Conservation (phyloP, 192 early-diverging fungal species). For the Coemansia brasiliensis region DNA sequence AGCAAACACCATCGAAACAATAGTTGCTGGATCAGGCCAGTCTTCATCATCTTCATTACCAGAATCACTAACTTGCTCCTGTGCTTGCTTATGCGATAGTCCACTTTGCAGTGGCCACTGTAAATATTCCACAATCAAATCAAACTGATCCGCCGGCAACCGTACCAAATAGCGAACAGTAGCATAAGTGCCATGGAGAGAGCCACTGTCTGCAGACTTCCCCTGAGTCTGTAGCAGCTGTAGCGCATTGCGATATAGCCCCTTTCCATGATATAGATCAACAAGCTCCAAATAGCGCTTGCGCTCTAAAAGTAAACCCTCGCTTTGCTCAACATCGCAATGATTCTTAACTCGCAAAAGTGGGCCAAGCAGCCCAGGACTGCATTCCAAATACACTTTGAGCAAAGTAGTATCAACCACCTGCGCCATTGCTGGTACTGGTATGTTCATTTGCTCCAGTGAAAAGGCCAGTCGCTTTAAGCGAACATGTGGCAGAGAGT, state of each 20-base stretch:
- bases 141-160: conserved; percentile 72
- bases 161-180: conserved; percentile 77
- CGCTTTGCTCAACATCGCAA: conserved; percentile 84
- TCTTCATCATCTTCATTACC: conserved; percentile 27
- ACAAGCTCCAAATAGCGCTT: conserved; percentile 85
- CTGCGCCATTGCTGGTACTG: conserved; percentile 57
- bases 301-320: conserved; percentile 72
- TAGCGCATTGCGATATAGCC: conserved; percentile 85
- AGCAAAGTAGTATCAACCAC: conserved; percentile 89
- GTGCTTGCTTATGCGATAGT: conserved; percentile 21
- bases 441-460: conserved; percentile 44
- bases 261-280: conserved; percentile 92
- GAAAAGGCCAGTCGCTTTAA: conserved; percentile 44
- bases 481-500: conserved; percentile 44
- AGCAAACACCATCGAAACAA: conserved; percentile 52
- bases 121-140: conserved; percentile 82
- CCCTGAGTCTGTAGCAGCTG: conserved; percentile 71
- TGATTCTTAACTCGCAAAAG: conserved; percentile 86
- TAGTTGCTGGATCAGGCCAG: conserved; percentile 19
- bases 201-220: conserved; percentile 49
- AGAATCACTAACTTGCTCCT: conserved; percentile 21
- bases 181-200: conserved; percentile 63
- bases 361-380: conserved; percentile 83
- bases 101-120: conserved; percentile 74
- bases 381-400: conserved; percentile 85